Conservation (phyloP, 2,329 filamentous ascomycete species). For the Helminthosporium solani region DNA sequence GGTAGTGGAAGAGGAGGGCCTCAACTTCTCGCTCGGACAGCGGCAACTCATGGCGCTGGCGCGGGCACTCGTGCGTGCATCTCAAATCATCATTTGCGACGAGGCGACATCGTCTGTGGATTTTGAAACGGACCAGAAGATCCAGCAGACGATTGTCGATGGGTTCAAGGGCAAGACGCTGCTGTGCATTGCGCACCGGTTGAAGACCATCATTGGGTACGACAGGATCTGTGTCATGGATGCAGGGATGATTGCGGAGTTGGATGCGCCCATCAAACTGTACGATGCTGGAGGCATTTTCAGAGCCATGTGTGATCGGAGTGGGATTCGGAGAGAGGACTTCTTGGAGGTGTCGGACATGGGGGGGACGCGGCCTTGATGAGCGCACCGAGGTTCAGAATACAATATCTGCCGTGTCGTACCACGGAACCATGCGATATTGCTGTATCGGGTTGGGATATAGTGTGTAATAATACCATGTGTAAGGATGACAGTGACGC, state of each 20-base stretch:
- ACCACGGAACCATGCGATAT: no score
- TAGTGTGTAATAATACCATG: no score
- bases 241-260: conserved; percentile 78
- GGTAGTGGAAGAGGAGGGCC: conserved; percentile 85
- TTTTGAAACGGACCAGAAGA: conserved; percentile 95
- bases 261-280: conserved; percentile 73
- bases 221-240: conserved; percentile 98
- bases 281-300: conserved; percentile 80
- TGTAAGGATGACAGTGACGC: no score
- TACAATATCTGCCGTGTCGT: no score
- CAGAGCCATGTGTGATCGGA: conserved; percentile 83
- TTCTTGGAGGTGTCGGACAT: conserved; percentile 38
- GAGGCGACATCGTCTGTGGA: conserved; percentile 93
- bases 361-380: no score
- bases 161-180: conserved; percentile 84
- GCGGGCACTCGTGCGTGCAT: conserved; percentile 81
- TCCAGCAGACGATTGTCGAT: conserved; percentile 81
- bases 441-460: no score
- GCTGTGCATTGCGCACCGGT: conserved; percentile 85
- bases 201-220: conserved; percentile 90
- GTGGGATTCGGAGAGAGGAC: conserved; percentile 65
- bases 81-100: conserved; percentile 93
- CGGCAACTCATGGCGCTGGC: conserved; percentile 94
- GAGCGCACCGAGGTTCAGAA: no score
- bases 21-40: conserved; percentile 95